Evolutionary conservation across 2,329 filamentous ascomycete species (phyloP).

Genomic region (Diaporthe citrichinensis): DNA sequence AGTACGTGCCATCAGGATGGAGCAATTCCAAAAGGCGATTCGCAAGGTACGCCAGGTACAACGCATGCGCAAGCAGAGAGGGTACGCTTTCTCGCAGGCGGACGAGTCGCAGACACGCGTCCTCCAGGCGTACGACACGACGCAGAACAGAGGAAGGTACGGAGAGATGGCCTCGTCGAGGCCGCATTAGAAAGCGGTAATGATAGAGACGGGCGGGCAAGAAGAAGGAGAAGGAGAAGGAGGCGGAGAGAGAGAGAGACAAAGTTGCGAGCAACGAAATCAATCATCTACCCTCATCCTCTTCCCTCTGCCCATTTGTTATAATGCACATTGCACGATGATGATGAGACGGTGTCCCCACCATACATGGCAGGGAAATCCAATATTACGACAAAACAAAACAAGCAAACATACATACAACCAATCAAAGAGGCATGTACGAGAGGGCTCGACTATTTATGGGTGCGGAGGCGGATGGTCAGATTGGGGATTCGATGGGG

Average conservation of each 20-base stretch:
- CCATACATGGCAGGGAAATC: not conserved
- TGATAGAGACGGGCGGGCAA: slow-evolving; percentile 5
- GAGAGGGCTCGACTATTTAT: not conserved
- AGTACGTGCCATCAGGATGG: slow-evolving; percentile 76
- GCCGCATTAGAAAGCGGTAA: slow-evolving; percentile 26
- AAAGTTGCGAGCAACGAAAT: slow-evolving; percentile 17
- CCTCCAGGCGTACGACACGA: slow-evolving; percentile 98
- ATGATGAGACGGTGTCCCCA: slow-evolving; percentile 2
- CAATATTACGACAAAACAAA: not conserved
- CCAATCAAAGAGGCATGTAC: not conserved
- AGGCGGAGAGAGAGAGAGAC: not conserved
- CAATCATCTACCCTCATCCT: not conserved
- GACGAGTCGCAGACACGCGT: slow-evolving; percentile 97
- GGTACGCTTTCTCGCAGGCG: slow-evolving; percentile 97
- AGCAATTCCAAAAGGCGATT: slow-evolving; percentile 99
- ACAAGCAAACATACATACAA: slow-evolving; percentile 12
- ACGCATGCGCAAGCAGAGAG: slow-evolving; percentile 98
- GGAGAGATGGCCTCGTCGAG: slow-evolving; percentile 85
- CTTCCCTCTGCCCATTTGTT: not conserved
- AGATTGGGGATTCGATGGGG: not conserved
- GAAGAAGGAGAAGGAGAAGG: not conserved
- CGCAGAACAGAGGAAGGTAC: slow-evolving; percentile 89
- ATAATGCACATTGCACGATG: slow-evolving; percentile 29
- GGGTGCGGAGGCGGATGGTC: not conserved
- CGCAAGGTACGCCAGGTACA: slow-evolving; percentile 98